Base-by-base conservation (phyloP, 176 grass and related monocot species). In the Alloteropsis semialata region DNA sequence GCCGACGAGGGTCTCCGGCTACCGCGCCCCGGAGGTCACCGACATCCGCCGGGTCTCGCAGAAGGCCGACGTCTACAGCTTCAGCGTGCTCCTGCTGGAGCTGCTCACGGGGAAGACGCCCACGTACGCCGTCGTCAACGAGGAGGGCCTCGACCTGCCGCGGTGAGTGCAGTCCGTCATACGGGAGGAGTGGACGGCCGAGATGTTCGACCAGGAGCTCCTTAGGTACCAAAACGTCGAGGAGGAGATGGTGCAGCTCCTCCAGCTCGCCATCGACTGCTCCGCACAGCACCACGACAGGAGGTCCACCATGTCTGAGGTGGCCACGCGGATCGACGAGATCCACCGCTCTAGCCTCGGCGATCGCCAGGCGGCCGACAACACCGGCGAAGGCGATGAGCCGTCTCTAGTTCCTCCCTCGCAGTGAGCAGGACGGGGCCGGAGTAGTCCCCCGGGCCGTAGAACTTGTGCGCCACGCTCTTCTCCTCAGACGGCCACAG, bases 131-230 rank as follows among this genome's bases (percentile, higher is more conserved):
- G 82, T 98, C 69, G 84, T 96, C 64, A 98, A 98, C 55, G 96
- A 98, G 74, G 96, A 98, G 5, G 96, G 96, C 0, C 89, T 98
- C 4, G 96, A 98, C 84, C 88, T 98, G 54, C 96, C 96, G 49
- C 85, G 93, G 8, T 98, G 96, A 93, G 96, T 98, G 54, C 96
- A 98, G 75, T 95, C 92, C 42, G 89, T 98, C 2, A 90, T 98
- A 3, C 43, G 85, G 17, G 96, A 98, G 91, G 96, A 98, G 84
- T 98, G 96, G 96, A 98, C 91, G 0, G 79, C 88, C 72, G 93
- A 98, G 89, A 93, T 98, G 84, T 98, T 98, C 86, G 96, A 98
- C 72, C 85, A 88, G 87, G 96, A 98, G 85, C 91, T 98, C 66
- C 91, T 98, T 80, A 87, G 93, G 82, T 82, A 93, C 75, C 89